These are phyloP conservation scores for Schizopora paradoxa DNA, from an alignment of 1,284 basidiomycete species.

Conservation along the genomic window DNA sequence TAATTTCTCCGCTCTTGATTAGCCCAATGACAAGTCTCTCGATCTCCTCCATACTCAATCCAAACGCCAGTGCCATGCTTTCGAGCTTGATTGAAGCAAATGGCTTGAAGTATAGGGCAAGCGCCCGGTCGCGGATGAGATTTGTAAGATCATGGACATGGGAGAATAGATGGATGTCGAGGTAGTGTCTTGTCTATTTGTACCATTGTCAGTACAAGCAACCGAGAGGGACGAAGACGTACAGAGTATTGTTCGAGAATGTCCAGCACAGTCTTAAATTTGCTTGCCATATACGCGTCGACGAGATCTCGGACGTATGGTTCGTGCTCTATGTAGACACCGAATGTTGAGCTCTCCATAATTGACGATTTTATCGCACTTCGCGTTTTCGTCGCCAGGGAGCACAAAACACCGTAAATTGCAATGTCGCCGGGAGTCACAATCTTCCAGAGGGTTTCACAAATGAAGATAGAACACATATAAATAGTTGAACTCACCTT, in stretches of 20 bases:
- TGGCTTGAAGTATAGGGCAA: constrained; percentile 83
- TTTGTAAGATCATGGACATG: constrained; percentile 59
- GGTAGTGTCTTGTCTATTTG: constrained; percentile 59
- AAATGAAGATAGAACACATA: constrained; percentile 3
- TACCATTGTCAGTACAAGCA: neutral
- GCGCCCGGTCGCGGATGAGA: constrained; percentile 63
- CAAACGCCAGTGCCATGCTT: constrained; percentile 78
- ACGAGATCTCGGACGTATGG: constrained; percentile 79
- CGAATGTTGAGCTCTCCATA: constrained; percentile 65
- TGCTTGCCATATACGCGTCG: constrained; percentile 75
- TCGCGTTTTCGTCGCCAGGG: constrained; percentile 70
- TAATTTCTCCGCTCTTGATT: constrained; percentile 70
- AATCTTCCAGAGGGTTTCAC: constrained; percentile 35
- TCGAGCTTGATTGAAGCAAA: constrained; percentile 76
- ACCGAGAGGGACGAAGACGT: constrained; percentile 24
- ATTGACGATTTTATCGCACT: constrained; percentile 63
- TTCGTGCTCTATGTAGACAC: constrained; percentile 79
- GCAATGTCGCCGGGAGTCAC: constrained; percentile 76
- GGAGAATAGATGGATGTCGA: constrained; percentile 68
- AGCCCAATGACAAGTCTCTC: constrained; percentile 66
- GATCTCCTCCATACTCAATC: constrained; percentile 67
- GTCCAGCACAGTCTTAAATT: constrained; percentile 76
- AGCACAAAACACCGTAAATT: constrained; percentile 77
- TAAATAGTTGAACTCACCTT: constrained; percentile 44
- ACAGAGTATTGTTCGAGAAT: constrained; percentile 71